Conservation (phyloP, 805 yeast species). For the Ogataea nonfermentans region DNA sequence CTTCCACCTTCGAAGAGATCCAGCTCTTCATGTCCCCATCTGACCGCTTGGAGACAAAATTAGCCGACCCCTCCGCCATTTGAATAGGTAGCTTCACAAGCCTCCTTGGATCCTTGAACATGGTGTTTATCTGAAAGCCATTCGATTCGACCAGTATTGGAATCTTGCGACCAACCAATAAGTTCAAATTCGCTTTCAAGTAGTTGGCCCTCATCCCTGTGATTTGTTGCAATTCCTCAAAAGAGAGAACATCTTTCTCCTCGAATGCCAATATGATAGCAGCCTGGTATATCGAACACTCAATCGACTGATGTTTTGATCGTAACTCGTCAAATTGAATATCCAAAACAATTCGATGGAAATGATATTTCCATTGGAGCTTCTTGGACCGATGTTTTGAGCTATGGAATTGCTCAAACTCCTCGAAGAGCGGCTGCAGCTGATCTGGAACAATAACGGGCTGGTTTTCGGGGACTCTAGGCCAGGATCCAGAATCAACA, state of each 20-base stretch:
- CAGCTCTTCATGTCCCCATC: constrained; percentile 7
- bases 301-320: constrained; percentile 14
- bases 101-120: constrained; percentile 10
- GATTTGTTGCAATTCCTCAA: constrained; percentile 24
- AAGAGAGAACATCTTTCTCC: constrained; percentile 22
- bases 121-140: constrained; percentile 14
- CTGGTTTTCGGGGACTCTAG: constrained; percentile 24
- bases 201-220: constrained; percentile 38
- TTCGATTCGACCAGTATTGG: constrained; percentile 21
- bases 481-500: constrained; percentile 22
- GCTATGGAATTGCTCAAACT: constrained; percentile 15
- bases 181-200: constrained; percentile 31
- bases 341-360: constrained; percentile 40
- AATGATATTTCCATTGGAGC: constrained; percentile 43
- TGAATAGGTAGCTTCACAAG: constrained; percentile 10
- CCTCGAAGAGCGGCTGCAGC: constrained; percentile 6
- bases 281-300: constrained; percentile 45
- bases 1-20: constrained; percentile 14
- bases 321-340: constrained; percentile 31
- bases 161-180: constrained; percentile 35
- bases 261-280: constrained; percentile 40
- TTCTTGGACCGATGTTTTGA: constrained; percentile 11
- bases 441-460: constrained; percentile 16
- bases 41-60: constrained; percentile 2
- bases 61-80: constrained; percentile 6